A percentile compares a stretch with the other conserved stretches of the same genome.
Conservation (phyloP, 805 yeast genomes). For the Myxozyma melibiosi region DNA sequence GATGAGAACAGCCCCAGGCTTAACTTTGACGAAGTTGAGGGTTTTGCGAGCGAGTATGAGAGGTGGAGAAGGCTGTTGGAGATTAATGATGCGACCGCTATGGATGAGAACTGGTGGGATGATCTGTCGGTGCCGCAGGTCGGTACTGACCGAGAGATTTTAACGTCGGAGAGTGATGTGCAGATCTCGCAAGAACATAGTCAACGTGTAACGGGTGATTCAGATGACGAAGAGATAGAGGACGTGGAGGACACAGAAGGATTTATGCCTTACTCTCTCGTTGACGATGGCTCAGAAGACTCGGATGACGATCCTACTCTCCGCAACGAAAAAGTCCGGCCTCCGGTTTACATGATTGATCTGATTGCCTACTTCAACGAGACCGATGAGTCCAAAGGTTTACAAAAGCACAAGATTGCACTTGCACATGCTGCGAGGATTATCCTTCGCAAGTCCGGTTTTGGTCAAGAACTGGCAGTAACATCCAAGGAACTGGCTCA, state of each 20-base stretch:
- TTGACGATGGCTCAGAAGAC: slow-evolving; percentile 48
- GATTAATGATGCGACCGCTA: slow-evolving; percentile 15
- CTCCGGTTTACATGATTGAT: slow-evolving; percentile 75
- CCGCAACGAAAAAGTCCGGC: slow-evolving; percentile 44
- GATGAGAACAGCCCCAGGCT: slow-evolving; percentile 29
- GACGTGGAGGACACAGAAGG: slow-evolving; percentile 42
- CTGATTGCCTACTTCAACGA: slow-evolving; percentile 58
- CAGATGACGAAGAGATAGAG: slow-evolving; percentile 31
- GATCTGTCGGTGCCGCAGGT: slow-evolving; percentile 27
- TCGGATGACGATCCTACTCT: slow-evolving; percentile 58
- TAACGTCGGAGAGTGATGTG: background rate
- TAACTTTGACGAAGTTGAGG: slow-evolving; percentile 37
- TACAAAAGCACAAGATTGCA: slow-evolving; percentile 54
- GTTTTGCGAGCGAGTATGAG: slow-evolving; percentile 32
- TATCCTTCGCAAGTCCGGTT: slow-evolving; percentile 62
- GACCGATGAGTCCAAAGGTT: slow-evolving; percentile 49
- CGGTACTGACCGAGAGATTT: background rate
- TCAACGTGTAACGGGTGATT: too few species aligned
- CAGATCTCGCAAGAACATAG: background rate
- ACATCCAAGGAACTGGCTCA: slow-evolving; percentile 59
- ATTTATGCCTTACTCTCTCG: slow-evolving; percentile 36
- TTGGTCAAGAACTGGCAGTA: slow-evolving; percentile 62
- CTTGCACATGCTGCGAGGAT: slow-evolving; percentile 58
- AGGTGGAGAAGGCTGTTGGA: slow-evolving; percentile 23
- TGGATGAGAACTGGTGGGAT: slow-evolving; percentile 16